Evolutionary conservation across 1,284 basidiomycete genomes (phyloP).

Genomic region (Violaceomyces palustris): DNA sequence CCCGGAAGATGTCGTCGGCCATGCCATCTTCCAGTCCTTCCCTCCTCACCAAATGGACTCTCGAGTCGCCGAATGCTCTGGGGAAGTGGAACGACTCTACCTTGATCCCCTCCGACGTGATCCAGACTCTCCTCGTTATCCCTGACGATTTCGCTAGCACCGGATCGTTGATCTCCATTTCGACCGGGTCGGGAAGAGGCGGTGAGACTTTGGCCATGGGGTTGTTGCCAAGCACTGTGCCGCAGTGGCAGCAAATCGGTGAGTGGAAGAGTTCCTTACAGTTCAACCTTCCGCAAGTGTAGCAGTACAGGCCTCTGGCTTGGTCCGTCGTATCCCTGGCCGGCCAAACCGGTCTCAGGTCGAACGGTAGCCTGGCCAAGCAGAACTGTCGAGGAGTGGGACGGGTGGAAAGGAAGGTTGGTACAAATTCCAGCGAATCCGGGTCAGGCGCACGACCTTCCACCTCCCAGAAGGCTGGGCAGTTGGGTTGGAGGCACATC

Average conservation of each 20-base stretch:
- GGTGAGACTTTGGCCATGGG: constrained; percentile 5
- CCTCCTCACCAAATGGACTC: constrained; percentile 21
- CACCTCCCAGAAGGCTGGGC: constrained; percentile 12
- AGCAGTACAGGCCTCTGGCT: constrained; percentile 16
- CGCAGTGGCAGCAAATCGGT: constrained; percentile 17
- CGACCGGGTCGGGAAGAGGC: constrained; percentile 1
- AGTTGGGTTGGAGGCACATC: constrained; percentile 21
- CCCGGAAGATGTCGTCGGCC: constrained; percentile 11
- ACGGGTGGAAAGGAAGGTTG: no score
- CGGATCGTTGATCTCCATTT: constrained; percentile 9
- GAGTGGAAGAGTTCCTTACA: constrained; percentile 15
- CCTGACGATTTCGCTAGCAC: constrained; percentile 7
- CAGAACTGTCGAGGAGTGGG: no score
- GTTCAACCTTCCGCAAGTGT: constrained; percentile 18
- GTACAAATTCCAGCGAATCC: no score
- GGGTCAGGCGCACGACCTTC: no score
- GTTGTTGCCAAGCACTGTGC: constrained; percentile 3
- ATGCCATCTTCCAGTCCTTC: constrained; percentile 6
- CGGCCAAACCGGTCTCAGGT: constrained; percentile 5
- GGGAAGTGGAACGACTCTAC: constrained; percentile 13
- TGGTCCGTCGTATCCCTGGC: constrained; percentile 9
- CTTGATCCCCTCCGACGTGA: no score
- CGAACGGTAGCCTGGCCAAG: no score
- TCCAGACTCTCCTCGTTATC: constrained; percentile 2
- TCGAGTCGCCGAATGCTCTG: constrained; percentile 12